Base-by-base conservation (phyloP, 176 grass and related monocot species). In the Triticum monococcum region DNA sequence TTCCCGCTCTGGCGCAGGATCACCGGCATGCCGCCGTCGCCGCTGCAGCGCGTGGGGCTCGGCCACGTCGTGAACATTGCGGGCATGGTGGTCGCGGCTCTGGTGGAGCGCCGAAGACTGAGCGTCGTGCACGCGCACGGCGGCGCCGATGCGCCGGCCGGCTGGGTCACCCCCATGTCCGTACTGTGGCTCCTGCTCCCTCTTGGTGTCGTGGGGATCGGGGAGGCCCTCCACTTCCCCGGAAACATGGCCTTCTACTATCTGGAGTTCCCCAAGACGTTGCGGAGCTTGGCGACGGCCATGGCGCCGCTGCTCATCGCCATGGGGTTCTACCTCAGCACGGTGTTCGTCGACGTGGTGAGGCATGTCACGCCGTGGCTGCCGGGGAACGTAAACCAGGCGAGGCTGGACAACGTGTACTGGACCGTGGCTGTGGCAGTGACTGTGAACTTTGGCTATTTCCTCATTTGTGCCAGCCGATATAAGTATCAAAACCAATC, bases 291-390 rank as follows among this genome's bases (percentile, higher is more conserved):
- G 25, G 68, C 92, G 7, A 89, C 89, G 24, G 92, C 83, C 7
- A 91, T 86, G 86, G n/a, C 82, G 3, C 82, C 86, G 2, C 43
- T 91, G 43, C 11, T 84, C 72, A 72, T 93, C 16, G 81, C 74
- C 0, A 28, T 88, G 26, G 88, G 88, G 4, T 93, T 89, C 84
- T 91, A 93, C 65, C 66, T 93, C 23, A 93, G 89, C 79, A 91
- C 89, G 3, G 86, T 87, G 14, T 62, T 93, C 8, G 60, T 93
- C 1, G 73, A 82, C 11, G 5, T 86, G 28, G 46, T 91, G 16
- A 64, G 92, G 6, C 63, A 71, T 25, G 60, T 18, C 63, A 91
- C 89, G 0, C 30, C 45, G 3, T 93, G 92, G 92, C 59, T 93
- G 22, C 89, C 86, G 1, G 82, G 80, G 84, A 82, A 93, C 66